Percentiles rank a stretch among this genome's conserved stretches.
phyloP scores from a whole-genome alignment of 768 basidiomycete genomes.

The Leccinum broughii region DNA sequence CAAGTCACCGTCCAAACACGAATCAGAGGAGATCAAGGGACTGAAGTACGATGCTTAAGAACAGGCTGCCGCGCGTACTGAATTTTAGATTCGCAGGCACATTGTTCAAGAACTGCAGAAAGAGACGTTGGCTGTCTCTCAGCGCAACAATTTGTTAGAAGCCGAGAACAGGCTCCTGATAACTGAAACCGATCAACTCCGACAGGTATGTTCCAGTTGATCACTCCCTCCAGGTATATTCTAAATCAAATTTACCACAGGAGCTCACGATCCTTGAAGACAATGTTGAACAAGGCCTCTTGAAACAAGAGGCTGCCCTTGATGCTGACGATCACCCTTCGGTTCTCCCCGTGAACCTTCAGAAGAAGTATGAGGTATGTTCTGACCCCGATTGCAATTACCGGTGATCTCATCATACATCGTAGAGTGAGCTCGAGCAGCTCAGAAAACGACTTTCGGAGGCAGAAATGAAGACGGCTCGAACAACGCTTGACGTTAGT shows the following conservation, averaged over 20 bases:
- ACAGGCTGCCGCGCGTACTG: slow-evolving; percentile 1
- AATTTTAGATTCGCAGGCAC: slow-evolving; percentile 47
- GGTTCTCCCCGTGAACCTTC: slow-evolving; percentile 34
- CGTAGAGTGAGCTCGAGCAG: slow-evolving; percentile 66
- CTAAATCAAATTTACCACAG: slow-evolving; percentile 37
- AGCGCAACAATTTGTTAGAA: slow-evolving; percentile 70
- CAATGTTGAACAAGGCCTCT: slow-evolving; percentile 62
- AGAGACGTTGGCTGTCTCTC: slow-evolving; percentile 63
- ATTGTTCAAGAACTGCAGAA: slow-evolving; percentile 88
- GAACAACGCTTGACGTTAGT: slow-evolving; percentile 66
- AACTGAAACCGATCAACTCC: slow-evolving; percentile 60
- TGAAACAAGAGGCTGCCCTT: slow-evolving; percentile 48
- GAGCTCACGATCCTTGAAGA: slow-evolving; percentile 78
- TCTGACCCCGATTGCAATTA: background rate
- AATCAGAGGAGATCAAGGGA: slow-evolving; percentile 71
- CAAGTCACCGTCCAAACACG: slow-evolving; percentile 48
- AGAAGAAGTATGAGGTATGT: slow-evolving; percentile 54
- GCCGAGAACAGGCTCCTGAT: slow-evolving; percentile 73
- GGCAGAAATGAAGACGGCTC: slow-evolving; percentile 72
- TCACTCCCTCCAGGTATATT: background rate
- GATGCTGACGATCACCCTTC: slow-evolving; percentile 22
- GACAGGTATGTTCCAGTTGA: slow-evolving; percentile 49
- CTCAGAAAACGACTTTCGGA: slow-evolving; percentile 69
- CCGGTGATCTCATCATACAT: slow-evolving; percentile 1
- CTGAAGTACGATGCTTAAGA: slow-evolving; percentile 56